These are phyloP conservation scores for Begonia peltatifolia DNA, from an alignment of 306 rosid species.

Conservation along the genomic window DNA sequence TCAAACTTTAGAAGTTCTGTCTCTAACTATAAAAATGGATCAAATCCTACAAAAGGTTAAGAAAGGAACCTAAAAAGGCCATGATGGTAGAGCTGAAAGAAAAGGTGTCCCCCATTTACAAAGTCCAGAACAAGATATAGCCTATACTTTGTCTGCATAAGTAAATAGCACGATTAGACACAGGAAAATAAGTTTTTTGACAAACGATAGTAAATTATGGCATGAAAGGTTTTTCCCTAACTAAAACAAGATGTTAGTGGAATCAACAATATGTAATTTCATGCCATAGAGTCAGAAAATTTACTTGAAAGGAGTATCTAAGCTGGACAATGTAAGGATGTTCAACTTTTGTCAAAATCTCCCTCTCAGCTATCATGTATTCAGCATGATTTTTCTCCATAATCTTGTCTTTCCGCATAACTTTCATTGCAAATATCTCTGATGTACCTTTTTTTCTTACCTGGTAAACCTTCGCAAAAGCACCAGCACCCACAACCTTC, in stretches of 20 bases:
- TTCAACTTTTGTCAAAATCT: constrained; percentile 69
- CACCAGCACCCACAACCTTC: constrained; percentile 97
- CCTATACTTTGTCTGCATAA: constrained; percentile 75
- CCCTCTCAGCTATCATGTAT: constrained; percentile 98
- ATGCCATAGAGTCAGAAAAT: constrained; percentile 1
- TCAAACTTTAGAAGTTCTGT: constrained; percentile 4
- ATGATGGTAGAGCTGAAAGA: constrained; percentile 90
- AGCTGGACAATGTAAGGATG: constrained; percentile 85
- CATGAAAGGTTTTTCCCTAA: too few relatives aligned
- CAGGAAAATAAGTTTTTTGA: neutral
- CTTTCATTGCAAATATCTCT: constrained; percentile 96
- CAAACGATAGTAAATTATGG: too few relatives aligned
- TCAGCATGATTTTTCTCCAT: constrained; percentile 92
- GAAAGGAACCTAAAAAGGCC: constrained; percentile 74
- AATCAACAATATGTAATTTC: neutral
- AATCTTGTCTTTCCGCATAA: constrained; percentile 92
- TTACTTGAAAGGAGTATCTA: constrained; percentile 91
- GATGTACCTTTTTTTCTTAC: constrained; percentile 84
- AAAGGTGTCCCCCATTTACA: constrained; percentile 91
- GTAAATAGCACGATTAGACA: constrained; percentile 1
- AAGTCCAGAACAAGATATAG: constrained; percentile 92
- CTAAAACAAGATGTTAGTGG: neutral
- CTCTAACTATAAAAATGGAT: neutral
- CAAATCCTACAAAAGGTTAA: neutral
- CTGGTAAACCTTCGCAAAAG: constrained; percentile 91